Evolutionary conservation across 495 filamentous ascomycete species (phyloP), one percentile per base, ranked within the genome.

Genomic region (Penicillium atrosanguineum): DNA sequence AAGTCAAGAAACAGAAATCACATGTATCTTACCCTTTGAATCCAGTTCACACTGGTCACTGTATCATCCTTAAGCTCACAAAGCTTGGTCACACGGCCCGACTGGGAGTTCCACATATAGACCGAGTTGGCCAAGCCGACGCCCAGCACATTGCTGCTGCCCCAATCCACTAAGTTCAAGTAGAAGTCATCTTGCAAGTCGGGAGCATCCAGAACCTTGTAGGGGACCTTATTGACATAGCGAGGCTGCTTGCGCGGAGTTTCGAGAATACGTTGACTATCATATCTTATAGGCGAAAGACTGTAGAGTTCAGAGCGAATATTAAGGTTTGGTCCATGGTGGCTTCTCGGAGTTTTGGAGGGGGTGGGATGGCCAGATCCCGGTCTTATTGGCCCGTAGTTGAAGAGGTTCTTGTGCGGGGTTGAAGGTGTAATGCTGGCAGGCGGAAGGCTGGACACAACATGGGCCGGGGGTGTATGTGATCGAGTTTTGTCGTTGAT

Each of bases 181-280:
- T 98, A 98, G 68, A 97, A 98, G 67, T 98, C 95, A 60, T 98
- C 94, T 25, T 91, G 91, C 15, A 98, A 69, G 55, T 97, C 94
- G 14, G 94, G 94, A 0, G 95, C 94, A 77, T 98, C 94, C 4
- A 98, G 78, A 7, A 98, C 94, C 69, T 97, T 98, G 75, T 91
- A 97, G 1, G 94, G 94, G 0, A 97, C 92, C 69, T 97, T 97
- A 68, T 87, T 89, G 20, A 98, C 90, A 8, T 89, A 86, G 53
- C 94, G 80, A 2, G 91, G 88, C 54, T 91, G 85, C 64, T 95
- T 91, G 57, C 91, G 80, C 2, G 93, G 94, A 25, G 86, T 93
- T 38, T 96, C 79, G 3, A 98, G 83, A 79, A 97, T 91, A 34
- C 87, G 87, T 62, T 97, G 94, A 55, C 88, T 95, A 53, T 86